These are phyloP conservation scores for Chamaecyparis obtusa DNA, from an alignment of 75 land plant genomes.

Conservation along the genomic window DNA sequence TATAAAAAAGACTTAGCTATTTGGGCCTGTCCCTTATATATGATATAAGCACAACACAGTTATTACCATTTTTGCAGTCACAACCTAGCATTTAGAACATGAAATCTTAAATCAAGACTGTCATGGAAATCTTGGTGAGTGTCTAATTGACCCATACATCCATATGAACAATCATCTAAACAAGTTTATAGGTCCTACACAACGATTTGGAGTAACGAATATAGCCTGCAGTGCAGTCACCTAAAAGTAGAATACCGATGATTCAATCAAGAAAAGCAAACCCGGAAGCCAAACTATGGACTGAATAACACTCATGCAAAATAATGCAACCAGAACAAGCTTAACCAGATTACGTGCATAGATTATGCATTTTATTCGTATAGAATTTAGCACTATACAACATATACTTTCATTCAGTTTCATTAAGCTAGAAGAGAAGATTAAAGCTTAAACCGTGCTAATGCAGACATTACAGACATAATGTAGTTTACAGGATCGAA, in stretches of 20 bases:
- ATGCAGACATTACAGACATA: background rate
- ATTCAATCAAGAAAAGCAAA: background rate
- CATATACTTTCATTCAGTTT: too few species aligned
- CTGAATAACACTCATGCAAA: background rate
- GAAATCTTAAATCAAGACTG: background rate
- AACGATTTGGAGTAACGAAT: background rate
- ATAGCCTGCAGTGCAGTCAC: background rate
- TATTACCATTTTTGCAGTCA: background rate
- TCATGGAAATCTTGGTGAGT: background rate
- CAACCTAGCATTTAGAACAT: background rate
- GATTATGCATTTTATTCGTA: background rate
- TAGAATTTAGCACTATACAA: too few species aligned
- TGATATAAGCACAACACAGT: background rate
- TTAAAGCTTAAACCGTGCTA: too few species aligned
- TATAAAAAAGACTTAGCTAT: background rate
- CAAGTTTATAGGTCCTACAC: background rate
- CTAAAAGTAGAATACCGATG: background rate
- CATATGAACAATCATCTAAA: background rate
- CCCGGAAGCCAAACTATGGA: background rate
- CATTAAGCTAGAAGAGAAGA: too few species aligned
- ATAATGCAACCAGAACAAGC: background rate
- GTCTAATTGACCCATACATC: background rate
- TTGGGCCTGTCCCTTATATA: background rate
- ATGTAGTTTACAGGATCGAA: background rate
- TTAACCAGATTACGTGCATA: background rate